A percentile compares a stretch with the other conserved stretches of the same genome.
These are phyloP conservation scores for Oryza glumipatula DNA, from an alignment of 176 grass and related monocot species.

Conservation along the genomic window DNA sequence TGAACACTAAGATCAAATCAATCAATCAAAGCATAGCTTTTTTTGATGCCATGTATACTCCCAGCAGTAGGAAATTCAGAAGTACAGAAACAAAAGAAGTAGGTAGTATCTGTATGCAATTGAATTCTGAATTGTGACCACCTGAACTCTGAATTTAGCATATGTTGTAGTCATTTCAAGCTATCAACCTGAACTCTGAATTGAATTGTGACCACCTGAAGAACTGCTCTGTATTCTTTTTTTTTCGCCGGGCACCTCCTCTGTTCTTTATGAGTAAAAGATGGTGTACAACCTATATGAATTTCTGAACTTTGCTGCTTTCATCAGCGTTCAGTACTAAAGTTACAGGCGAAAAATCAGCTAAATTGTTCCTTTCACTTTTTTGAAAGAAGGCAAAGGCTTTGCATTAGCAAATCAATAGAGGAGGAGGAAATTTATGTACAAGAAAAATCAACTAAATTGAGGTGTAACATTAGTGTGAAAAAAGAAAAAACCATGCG, in stretches of 20 bases:
- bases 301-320: not conserved
- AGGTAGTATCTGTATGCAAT: too few relatives aligned
- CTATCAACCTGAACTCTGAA: constrained; percentile 7
- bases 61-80: not conserved
- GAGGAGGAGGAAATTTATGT: not conserved
- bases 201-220: not conserved
- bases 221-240: not conserved
- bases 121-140: too few relatives aligned
- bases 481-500: not conserved
- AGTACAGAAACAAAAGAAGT: not conserved
- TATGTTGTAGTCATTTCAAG: not conserved
- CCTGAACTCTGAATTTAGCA: too few relatives aligned
- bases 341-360: not conserved
- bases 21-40: not conserved
- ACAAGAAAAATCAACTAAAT: not conserved
- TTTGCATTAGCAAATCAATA: not conserved
- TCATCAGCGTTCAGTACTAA: too few relatives aligned
- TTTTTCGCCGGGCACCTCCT: not conserved
- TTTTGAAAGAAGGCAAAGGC: not conserved
- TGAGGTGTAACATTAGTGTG: not conserved
- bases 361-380: not conserved
- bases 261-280: not conserved
- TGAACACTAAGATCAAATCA: not conserved
- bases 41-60: not conserved
- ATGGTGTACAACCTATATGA: not conserved